These are phyloP conservation scores for Microbotryum violaceum DNA, from an alignment of 1,284 basidiomycete genomes.

Conservation along the genomic window DNA sequence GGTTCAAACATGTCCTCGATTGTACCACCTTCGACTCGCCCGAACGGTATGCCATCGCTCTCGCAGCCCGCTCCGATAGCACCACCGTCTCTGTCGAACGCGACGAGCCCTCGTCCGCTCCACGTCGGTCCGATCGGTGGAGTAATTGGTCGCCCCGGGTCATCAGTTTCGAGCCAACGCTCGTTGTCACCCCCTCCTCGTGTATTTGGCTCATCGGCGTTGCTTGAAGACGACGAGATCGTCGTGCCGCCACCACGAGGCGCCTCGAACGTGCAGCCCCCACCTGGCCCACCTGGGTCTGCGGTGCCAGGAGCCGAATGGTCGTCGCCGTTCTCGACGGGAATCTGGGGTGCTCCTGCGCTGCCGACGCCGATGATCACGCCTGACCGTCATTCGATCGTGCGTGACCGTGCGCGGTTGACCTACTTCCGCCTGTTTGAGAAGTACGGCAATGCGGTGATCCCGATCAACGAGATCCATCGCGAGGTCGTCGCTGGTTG, in stretches of 20 bases:
- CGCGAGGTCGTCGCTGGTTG: constrained; percentile 30
- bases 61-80: constrained; percentile 1
- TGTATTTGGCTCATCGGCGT: constrained; percentile 26
- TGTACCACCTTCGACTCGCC: not conserved
- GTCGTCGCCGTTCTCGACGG: constrained; percentile 15
- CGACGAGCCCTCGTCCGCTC: constrained; percentile 2
- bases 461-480: constrained; percentile 32
- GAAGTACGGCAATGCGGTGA: constrained; percentile 15
- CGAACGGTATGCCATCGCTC: constrained; percentile 10
- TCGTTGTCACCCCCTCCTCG: constrained; percentile 17
- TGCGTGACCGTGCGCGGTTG: constrained; percentile 32
- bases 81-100: not conserved
- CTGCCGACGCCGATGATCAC: constrained; percentile 16
- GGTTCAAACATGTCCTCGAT: constrained; percentile 1
- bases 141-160: constrained; percentile 20
- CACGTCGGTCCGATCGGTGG: constrained; percentile 20
- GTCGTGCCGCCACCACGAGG: constrained; percentile 18
- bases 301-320: constrained; percentile 4
- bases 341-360: constrained; percentile 28
- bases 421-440: constrained; percentile 32
- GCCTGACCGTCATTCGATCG: constrained; percentile 31
- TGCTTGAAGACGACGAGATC: constrained; percentile 31
- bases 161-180: constrained; percentile 6
- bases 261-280: constrained; percentile 4
- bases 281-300: not conserved